Percentiles rank a stretch among this genome's conserved stretches.
Evolutionary conservation across 2,329 filamentous ascomycete species (phyloP).

Genomic region (Diaporthe eres): DNA sequence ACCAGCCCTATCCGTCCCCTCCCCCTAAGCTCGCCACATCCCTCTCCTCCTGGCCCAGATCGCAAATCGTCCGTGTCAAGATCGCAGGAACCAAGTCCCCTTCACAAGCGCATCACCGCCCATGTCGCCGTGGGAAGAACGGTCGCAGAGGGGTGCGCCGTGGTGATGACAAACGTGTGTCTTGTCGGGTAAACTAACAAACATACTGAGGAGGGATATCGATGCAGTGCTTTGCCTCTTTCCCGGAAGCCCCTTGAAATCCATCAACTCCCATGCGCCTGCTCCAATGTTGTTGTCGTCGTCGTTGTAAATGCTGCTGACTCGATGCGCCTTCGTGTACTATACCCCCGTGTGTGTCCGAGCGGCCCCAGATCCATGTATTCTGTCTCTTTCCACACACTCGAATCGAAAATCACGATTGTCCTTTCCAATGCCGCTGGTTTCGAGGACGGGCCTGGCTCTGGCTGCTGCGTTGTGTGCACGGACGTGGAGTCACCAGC

Average conservation of each 20-base stretch:
- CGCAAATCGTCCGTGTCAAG: no score
- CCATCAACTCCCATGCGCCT: slow-evolving; percentile 36
- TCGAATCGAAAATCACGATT: background rate
- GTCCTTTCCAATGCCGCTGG: background rate
- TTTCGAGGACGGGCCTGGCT: background rate
- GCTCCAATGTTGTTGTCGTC: slow-evolving; percentile 15
- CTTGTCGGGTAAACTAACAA: background rate
- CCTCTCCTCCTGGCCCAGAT: background rate
- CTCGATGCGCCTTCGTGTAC: slow-evolving; percentile 4
- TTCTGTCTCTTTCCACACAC: background rate
- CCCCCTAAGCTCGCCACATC: background rate
- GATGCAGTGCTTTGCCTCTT: background rate
- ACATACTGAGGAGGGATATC: slow-evolving; percentile 37
- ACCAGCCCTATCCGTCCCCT: background rate
- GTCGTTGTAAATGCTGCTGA: slow-evolving; percentile 27
- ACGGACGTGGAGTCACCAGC: background rate
- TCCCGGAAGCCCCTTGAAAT: background rate
- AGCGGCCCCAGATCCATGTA: background rate
- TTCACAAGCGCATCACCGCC: background rate
- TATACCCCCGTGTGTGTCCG: background rate
- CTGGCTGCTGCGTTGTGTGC: background rate
- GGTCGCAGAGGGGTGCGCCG: background rate
- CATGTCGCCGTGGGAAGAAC: background rate
- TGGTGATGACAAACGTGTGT: background rate
- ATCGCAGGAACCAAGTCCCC: no score